Base-by-base conservation (phyloP, 2,329 filamentous ascomycete genomes). In the Colletotrichum lini region DNA sequence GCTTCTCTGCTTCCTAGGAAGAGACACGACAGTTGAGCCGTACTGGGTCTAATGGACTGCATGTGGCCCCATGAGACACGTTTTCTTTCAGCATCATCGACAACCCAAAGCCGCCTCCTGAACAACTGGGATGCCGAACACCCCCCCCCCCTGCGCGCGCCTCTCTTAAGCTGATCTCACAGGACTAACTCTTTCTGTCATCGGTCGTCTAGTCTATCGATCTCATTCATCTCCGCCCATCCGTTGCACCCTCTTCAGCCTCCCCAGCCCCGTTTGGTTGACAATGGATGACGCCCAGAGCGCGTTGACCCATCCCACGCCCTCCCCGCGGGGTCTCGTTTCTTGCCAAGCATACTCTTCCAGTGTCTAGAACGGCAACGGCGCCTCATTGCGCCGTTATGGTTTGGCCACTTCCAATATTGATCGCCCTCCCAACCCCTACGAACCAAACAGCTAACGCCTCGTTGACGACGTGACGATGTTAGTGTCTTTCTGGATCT, bases 141-240 rank as follows among this genome's bases (percentile, higher is more conserved):
- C 30, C 30, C 30, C 30, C 30, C 30, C 30, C 26, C 44, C 52
- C 45, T 40, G 66, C 21, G 53, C 30, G 30, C 30, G 30, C 30
- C 30, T 49, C 15, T 30, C 21, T 21, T n/a, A 15, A 21, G 23
- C 54, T 38, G 10, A 54, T 54, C 30, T 66, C 10, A 47, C 23
- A 15, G 6, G 16, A 21, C 67, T 56, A 49, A 26, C 26, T 49
- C 18, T 44, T 52, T 61, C 52, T 23, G 49, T 57, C 63, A 45
- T 57, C 30, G 35, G 21, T 59, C 30, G 52, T 63, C 10, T 53
- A 53, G 47, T 42, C 54, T 56, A 49, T 44, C 47, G 62, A 40
- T 63, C 40, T 68, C 65, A 57, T 42, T 68, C 65, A 57, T 49
- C 59, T 63, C 53, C 52, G 65, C 52, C 30, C 59, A 57, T 49